These are phyloP conservation scores for Prunus fruticosa DNA, from an alignment of 306 rosid genomes.

Conservation along the genomic window DNA sequence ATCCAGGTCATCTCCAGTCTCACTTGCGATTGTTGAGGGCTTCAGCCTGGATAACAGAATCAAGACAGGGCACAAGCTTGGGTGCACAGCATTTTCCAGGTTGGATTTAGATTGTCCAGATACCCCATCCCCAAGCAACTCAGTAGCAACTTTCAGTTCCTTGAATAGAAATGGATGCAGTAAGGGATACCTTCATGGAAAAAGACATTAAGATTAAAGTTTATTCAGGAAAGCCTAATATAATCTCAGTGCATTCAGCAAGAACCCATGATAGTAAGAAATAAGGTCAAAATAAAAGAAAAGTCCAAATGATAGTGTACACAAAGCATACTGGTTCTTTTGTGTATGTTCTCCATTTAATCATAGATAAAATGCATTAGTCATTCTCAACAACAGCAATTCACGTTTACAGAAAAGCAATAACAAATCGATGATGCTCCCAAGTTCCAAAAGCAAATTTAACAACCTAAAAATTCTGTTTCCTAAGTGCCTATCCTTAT, in stretches of 20 bases:
- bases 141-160: slow-evolving; percentile 82
- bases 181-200: slow-evolving; percentile 71
- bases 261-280: background rate
- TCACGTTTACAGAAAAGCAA: too few species aligned
- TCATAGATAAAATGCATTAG: too few species aligned
- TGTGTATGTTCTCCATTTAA: too few species aligned
- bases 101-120: slow-evolving; percentile 50
- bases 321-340: background rate
- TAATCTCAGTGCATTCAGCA: slow-evolving; percentile 1
- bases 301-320: background rate
- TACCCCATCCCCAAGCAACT: slow-evolving; percentile 51
- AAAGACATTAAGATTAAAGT: slow-evolving; percentile 11
- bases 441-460: too few species aligned
- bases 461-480: too few species aligned
- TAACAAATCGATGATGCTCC: too few species aligned
- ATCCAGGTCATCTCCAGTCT: slow-evolving; percentile 79
- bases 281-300: background rate
- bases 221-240: background rate
- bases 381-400: too few species aligned
- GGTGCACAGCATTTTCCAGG: slow-evolving; percentile 79
- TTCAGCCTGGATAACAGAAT: slow-evolving; percentile 86
- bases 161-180: slow-evolving; percentile 76
- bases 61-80: slow-evolving; percentile 91
- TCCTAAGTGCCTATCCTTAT: too few species aligned
- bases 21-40: slow-evolving; percentile 89